phyloP scores from a whole-genome alignment of 2,329 filamentous ascomycete species.

The Sporothrix luriei region DNA sequence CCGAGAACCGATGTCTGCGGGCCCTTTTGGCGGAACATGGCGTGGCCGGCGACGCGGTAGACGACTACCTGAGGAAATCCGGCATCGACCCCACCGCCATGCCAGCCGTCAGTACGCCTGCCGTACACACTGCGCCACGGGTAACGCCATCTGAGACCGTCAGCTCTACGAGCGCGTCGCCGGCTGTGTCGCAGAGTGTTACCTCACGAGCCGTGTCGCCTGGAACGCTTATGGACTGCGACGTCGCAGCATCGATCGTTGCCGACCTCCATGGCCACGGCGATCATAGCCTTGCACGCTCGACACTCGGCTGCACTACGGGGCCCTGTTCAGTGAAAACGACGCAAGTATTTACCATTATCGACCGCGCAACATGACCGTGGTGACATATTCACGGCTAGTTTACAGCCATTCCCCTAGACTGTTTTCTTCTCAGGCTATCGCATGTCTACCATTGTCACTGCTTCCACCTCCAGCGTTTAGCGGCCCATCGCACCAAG shows the following conservation, averaged over 20 bases:
- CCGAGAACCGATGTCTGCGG: constrained; percentile 53
- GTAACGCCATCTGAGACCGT: background rate
- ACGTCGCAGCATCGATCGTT: background rate
- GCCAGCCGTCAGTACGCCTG: background rate
- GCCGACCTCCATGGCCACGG: constrained; percentile 10
- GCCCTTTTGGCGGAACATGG: constrained; percentile 36
- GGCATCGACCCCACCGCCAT: background rate
- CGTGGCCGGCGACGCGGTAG: constrained; percentile 26
- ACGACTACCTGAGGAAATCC: background rate
- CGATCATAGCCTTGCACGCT: background rate
- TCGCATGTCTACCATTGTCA: background rate
- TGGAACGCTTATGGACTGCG: background rate
- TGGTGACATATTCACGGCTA: too few relatives aligned
- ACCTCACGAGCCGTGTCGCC: background rate
- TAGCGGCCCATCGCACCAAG: constrained; percentile 62
- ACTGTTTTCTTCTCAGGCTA: background rate
- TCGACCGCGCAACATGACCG: background rate
- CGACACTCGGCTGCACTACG: background rate
- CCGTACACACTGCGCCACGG: too few relatives aligned
- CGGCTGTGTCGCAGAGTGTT: background rate
- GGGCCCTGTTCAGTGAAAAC: background rate
- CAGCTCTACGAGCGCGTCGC: background rate
- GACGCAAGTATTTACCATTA: background rate
- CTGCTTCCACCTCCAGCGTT: constrained; percentile 55
- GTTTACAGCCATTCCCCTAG: background rate